Evolutionary conservation across 306 rosid genomes (phyloP).

Genomic region (Vigna angularis): DNA sequence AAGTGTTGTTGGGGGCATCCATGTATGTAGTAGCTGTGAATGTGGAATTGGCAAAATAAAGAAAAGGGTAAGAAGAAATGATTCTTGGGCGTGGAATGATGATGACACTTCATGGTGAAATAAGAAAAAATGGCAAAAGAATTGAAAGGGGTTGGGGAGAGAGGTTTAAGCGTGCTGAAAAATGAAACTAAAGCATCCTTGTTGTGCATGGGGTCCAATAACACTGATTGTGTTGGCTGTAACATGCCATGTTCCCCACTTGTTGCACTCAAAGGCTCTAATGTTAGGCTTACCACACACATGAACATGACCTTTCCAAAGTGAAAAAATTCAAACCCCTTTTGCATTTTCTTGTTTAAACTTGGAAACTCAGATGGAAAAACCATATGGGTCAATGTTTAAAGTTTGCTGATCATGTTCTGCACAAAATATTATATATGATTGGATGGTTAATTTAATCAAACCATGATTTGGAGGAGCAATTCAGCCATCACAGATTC

Average conservation of each 20-base stretch:
- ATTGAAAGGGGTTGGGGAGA: slow-evolving; percentile 24
- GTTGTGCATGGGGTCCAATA: slow-evolving; percentile 57
- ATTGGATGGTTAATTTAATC: slow-evolving; percentile 3
- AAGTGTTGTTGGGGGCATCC: not conserved
- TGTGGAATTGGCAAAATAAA: slow-evolving; percentile 32
- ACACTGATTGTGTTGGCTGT: slow-evolving; percentile 63
- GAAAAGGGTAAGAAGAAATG: slow-evolving; percentile 64
- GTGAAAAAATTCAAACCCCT: not conserved
- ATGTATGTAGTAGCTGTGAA: slow-evolving; percentile 29
- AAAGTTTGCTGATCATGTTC: not conserved
- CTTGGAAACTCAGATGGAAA: not conserved
- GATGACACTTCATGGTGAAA: slow-evolving; percentile 61
- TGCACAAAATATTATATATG: not conserved
- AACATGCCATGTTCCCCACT: slow-evolving; percentile 68
- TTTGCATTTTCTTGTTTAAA: not conserved
- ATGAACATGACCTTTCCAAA: slow-evolving; percentile 25
- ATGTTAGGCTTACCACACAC: slow-evolving; percentile 43
- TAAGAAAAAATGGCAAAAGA: slow-evolving; percentile 43
- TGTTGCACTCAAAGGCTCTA: slow-evolving; percentile 57
- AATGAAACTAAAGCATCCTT: slow-evolving; percentile 41
- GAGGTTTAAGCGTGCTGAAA: slow-evolving; percentile 68
- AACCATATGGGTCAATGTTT: not conserved
- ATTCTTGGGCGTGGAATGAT: slow-evolving; percentile 77
- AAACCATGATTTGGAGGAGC: not conserved
- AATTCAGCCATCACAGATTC: not conserved